These are phyloP conservation scores for Aristolochia californica DNA, from an alignment of 164 flowering plant genomes.

Conservation along the genomic window DNA sequence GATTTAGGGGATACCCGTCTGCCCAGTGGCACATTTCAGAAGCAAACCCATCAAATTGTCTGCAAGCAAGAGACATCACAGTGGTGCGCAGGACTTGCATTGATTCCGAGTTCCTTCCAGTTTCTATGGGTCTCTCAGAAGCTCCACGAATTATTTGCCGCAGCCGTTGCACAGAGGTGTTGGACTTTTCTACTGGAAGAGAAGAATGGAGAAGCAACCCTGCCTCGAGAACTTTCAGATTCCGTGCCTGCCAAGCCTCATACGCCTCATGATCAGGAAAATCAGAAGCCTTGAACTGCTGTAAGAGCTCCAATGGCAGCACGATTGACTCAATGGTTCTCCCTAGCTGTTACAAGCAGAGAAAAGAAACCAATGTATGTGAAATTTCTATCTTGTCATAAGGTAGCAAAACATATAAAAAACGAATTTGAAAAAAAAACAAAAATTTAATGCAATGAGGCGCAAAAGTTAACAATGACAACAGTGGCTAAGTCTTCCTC, in stretches of 20 bases:
- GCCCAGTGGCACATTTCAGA: slow-evolving; percentile 83
- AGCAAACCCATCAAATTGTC: slow-evolving; percentile 48
- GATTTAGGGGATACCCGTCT: slow-evolving; percentile 76
- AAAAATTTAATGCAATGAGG: too few relatives aligned
- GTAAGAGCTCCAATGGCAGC: slow-evolving; percentile 77
- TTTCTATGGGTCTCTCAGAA: slow-evolving; percentile 47
- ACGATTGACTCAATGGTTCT: slow-evolving; percentile 63
- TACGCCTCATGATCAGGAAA: slow-evolving; percentile 58
- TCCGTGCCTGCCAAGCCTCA: slow-evolving; percentile 66
- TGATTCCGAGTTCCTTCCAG: slow-evolving; percentile 54
- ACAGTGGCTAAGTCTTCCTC: too few relatives aligned
- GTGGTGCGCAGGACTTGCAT: slow-evolving; percentile 47
- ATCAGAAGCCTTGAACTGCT: slow-evolving; percentile 66
- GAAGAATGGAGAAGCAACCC: slow-evolving; percentile 74
- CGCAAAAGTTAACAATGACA: too few relatives aligned
- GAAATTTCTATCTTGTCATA: too few relatives aligned
- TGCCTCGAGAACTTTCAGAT: slow-evolving; percentile 66
- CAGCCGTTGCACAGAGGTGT: slow-evolving; percentile 36
- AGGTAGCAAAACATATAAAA: too few relatives aligned
- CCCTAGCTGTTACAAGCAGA: slow-evolving; percentile 51
- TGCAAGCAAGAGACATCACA: slow-evolving; percentile 64
- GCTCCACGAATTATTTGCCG: slow-evolving; percentile 48
- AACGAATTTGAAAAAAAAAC: too few relatives aligned
- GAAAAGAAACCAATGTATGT: neutral
- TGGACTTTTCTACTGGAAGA: slow-evolving; percentile 36